A percentile compares a stretch with the other conserved stretches of the same genome.
phyloP scores from a whole-genome alignment of 306 rosid genomes.

The Parietaria judaica region DNA sequence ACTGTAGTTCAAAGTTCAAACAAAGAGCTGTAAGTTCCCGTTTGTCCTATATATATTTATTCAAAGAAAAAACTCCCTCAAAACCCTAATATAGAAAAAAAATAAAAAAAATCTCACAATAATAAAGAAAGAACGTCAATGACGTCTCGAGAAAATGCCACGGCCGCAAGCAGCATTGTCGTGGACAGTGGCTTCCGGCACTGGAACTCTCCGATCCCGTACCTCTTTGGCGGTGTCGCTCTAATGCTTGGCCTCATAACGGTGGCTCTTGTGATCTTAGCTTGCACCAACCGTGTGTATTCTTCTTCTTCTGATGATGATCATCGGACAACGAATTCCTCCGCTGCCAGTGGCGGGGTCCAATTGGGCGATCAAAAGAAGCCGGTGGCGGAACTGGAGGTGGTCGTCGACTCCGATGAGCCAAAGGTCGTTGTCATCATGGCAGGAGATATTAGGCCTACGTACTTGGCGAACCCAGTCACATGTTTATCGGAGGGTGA shows the following conservation, averaged over 20 bases:
- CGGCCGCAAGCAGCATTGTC: neutral
- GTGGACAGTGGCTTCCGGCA: conserved; percentile 22
- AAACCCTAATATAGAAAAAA: neutral
- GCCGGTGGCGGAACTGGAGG: conserved; percentile 11
- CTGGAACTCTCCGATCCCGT: conserved; percentile 61
- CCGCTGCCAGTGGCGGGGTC: neutral
- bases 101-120: neutral
- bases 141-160: conserved; percentile 28
- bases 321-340: conserved; percentile 3
- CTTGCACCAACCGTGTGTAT: conserved; percentile 31
- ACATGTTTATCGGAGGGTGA: conserved; percentile 8
- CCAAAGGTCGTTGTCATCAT: conserved; percentile 60
- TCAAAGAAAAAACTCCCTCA: neutral
- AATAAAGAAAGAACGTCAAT: conserved; percentile 1
- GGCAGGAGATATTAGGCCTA: conserved; percentile 71
- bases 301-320: neutral
- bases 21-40: neutral
- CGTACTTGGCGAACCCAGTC: conserved; percentile 62
- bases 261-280: conserved; percentile 37
- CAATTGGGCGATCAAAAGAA: conserved; percentile 20
- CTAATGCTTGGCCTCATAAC: conserved; percentile 42
- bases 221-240: conserved; percentile 53
- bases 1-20: neutral
- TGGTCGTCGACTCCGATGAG: conserved; percentile 17
- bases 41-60: conserved; percentile 10